These are phyloP conservation scores for Coemansia biformis DNA, from an alignment of 192 early-diverging fungal species.

Conservation along the genomic window DNA sequence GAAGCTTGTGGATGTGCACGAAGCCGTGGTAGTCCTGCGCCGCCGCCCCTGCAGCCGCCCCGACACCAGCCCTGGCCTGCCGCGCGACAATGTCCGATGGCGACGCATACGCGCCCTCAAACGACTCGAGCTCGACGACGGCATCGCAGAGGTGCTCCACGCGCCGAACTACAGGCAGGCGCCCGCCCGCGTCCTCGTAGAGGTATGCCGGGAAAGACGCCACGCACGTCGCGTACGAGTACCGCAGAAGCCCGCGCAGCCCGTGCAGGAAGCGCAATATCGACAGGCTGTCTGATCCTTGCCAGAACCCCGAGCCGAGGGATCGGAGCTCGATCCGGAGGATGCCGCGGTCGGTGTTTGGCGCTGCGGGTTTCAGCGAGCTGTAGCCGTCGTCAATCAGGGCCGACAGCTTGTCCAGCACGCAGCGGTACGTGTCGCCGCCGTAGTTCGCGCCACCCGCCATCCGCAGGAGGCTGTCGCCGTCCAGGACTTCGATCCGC, in stretches of 20 bases:
- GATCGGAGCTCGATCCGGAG: slow-evolving; percentile 78
- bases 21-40: slow-evolving; percentile 78
- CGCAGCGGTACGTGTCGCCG: slow-evolving; percentile 32
- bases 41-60: slow-evolving; percentile 48
- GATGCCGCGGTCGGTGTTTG: slow-evolving; percentile 53
- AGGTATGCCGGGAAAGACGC: slow-evolving; percentile 77
- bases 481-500: slow-evolving; percentile 47
- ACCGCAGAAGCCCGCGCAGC: slow-evolving; percentile 71
- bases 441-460: slow-evolving; percentile 8
- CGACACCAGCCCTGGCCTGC: slow-evolving; percentile 36
- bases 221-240: slow-evolving; percentile 68
- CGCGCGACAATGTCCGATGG: slow-evolving; percentile 50
- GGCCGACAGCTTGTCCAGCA: slow-evolving; percentile 50
- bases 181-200: slow-evolving; percentile 52
- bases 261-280: slow-evolving; percentile 65
- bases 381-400: slow-evolving; percentile 67
- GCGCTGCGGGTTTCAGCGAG: slow-evolving; percentile 34
- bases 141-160: slow-evolving; percentile 80
- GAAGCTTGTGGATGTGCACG: slow-evolving; percentile 78
- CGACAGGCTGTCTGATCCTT: slow-evolving; percentile 51
- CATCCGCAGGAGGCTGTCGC: slow-evolving; percentile 14
- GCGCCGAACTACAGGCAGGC: slow-evolving; percentile 55
- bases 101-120: slow-evolving; percentile 62
- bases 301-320: slow-evolving; percentile 79
- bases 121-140: slow-evolving; percentile 87